These are phyloP conservation scores for Jatropha podagrica DNA, from an alignment of 441 rosid species.

Conservation along the genomic window DNA sequence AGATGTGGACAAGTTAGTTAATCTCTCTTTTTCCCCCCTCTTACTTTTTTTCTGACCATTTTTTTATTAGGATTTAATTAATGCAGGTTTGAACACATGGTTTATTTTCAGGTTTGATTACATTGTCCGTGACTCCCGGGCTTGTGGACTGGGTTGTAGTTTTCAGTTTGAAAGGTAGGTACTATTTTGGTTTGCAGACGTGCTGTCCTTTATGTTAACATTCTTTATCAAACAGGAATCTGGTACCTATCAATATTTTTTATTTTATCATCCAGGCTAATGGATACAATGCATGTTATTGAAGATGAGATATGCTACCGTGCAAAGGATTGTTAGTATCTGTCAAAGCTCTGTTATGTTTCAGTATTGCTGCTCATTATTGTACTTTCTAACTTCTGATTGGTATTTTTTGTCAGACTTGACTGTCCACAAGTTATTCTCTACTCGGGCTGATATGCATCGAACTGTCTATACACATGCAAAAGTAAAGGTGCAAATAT, in stretches of 20 bases:
- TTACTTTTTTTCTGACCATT: not conserved
- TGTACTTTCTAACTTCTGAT: constrained; percentile 19
- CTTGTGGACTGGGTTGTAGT: constrained; percentile 65
- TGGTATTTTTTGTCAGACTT: constrained; percentile 46
- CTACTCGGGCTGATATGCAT: constrained; percentile 71
- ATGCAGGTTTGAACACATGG: constrained; percentile 13
- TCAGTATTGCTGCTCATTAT: not conserved
- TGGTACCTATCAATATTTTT: constrained; percentile 7
- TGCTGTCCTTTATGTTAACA: not conserved
- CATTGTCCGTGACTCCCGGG: constrained; percentile 62
- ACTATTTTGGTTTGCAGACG: not conserved
- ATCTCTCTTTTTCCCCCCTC: not conserved
- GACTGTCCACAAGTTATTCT: constrained; percentile 56
- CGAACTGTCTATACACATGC: constrained; percentile 69
- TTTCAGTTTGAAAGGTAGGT: constrained; percentile 60
- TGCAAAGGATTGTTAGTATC: constrained; percentile 64
- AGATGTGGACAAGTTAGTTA: constrained; percentile 68
- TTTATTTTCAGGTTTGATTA: constrained; percentile 59
- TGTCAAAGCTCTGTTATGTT: constrained; percentile 14
- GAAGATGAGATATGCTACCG: constrained; percentile 69
- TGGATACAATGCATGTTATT: constrained; percentile 66
- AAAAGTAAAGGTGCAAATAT: constrained; percentile 59
- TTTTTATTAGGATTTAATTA: not conserved
- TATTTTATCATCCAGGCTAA: constrained; percentile 45
- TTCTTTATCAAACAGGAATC: not conserved